phyloP scores from a whole-genome alignment of 176 grass and related monocot species.

The Dactylis glomerata region DNA sequence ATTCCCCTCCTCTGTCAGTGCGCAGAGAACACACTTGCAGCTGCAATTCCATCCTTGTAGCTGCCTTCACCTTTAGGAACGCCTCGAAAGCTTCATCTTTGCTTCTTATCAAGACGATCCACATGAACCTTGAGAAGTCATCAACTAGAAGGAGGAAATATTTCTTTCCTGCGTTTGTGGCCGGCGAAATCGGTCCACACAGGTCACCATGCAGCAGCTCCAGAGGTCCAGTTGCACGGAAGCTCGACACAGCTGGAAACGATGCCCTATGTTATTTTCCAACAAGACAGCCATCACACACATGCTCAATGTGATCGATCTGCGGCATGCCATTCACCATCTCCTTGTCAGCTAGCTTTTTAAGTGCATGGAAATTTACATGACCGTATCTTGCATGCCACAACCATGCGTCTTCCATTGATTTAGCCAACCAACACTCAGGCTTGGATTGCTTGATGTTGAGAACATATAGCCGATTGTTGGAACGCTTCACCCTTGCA shows the following conservation, averaged over 20 bases:
- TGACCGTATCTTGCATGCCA: neutral
- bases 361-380: neutral
- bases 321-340: neutral
- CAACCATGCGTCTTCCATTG: neutral
- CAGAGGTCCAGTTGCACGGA: neutral
- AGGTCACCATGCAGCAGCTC: neutral
- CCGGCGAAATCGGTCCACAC: neutral
- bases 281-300: neutral
- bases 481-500: neutral
- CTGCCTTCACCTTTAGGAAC: neutral
- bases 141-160: neutral
- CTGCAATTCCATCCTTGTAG: neutral
- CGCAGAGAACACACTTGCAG: neutral
- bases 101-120: neutral
- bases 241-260: neutral
- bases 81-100: neutral
- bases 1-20: neutral
- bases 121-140: neutral
- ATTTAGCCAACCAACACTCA: neutral
- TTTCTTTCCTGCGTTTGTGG: neutral
- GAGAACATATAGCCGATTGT: neutral
- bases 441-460: neutral
- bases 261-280: neutral
- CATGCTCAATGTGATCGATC: neutral
- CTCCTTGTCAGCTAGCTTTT: neutral